Percentiles rank a stretch among this genome's conserved stretches.
phyloP scores from a whole-genome alignment of 2,329 filamentous ascomycete genomes.

The Emmonsia crescens region DNA sequence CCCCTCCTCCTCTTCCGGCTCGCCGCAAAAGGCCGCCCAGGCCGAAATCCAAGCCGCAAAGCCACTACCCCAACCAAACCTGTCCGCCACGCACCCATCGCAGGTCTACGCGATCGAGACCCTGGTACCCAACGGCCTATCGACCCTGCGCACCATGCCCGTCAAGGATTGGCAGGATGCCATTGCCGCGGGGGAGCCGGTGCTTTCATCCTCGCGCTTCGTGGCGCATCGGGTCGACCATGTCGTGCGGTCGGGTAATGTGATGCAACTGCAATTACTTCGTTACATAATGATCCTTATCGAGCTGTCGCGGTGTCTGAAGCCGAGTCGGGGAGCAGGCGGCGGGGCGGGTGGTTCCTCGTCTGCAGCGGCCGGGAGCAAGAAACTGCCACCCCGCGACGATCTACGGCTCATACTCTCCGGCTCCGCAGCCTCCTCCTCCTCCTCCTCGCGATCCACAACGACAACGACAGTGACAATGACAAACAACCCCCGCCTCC shows the following conservation, averaged over 20 bases:
- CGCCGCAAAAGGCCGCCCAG: conserved; percentile 26
- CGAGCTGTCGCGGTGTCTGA: conserved; percentile 30
- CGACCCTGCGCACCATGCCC: conserved; percentile 34
- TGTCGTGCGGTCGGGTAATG: conserved; percentile 29
- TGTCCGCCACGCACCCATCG: conserved; percentile 32
- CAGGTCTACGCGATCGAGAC: conserved; percentile 36
- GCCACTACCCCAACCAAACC: conserved; percentile 34
- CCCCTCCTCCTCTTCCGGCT: conserved; percentile 19
- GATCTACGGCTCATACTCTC: conserved; percentile 30
- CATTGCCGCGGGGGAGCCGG: conserved; percentile 24
- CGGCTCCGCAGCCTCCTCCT: conserved; percentile 17
- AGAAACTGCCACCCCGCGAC: conserved; percentile 29
- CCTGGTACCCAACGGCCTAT: conserved; percentile 32
- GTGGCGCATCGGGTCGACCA: conserved; percentile 33
- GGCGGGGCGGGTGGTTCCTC: conserved; percentile 16
- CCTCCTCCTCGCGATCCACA: conserved; percentile 13
- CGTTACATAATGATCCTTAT: conserved; percentile 36
- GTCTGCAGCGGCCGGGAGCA: conserved; percentile 22
- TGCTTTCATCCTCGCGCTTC: conserved; percentile 34
- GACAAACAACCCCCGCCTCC: conserved; percentile 10
- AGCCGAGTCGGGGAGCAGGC: conserved; percentile 16
- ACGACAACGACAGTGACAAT: conserved; percentile 1
- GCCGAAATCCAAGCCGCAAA: conserved; percentile 37
- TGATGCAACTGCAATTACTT: conserved; percentile 33
- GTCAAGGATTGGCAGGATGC: conserved; percentile 34